phyloP scores from a whole-genome alignment of 2,329 filamentous ascomycete genomes.

The Tolypocladium paradoxum region DNA sequence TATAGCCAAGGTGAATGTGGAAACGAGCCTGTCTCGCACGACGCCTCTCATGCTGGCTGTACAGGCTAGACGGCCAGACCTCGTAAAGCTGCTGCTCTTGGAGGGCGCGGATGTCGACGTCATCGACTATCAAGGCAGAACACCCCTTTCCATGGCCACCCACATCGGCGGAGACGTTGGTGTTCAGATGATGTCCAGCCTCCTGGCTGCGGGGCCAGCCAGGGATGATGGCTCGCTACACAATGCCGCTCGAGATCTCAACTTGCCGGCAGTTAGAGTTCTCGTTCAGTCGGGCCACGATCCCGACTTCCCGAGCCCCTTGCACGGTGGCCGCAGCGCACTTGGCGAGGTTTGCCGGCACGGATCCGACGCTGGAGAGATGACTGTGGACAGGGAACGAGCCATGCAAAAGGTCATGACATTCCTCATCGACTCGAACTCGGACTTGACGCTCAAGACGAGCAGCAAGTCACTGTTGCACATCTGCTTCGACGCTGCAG shows the following conservation, averaged over 20 bases:
- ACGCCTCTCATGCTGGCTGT: constrained; percentile 52
- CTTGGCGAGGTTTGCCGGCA: constrained; percentile 53
- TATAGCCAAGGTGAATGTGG: constrained; percentile 45
- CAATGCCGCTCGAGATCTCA: constrained; percentile 49
- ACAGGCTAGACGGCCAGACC: constrained; percentile 40
- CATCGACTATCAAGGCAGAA: constrained; percentile 44
- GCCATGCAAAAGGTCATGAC: constrained; percentile 46
- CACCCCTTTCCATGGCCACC: constrained; percentile 50
- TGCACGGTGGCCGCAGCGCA: constrained; percentile 52
- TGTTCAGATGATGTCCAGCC: constrained; percentile 40
- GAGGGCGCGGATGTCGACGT: constrained; percentile 50
- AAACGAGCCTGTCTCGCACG: constrained; percentile 37
- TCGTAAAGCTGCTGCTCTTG: constrained; percentile 45
- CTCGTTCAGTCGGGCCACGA: constrained; percentile 51
- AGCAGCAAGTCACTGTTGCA: constrained; percentile 49
- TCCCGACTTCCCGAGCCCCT: constrained; percentile 51
- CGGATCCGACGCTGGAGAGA: constrained; percentile 33
- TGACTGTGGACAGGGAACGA: constrained; percentile 37
- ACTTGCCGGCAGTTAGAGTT: constrained; percentile 43
- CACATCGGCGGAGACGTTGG: constrained; percentile 41
- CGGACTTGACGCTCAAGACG: constrained; percentile 43
- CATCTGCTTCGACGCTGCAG: constrained; percentile 46
- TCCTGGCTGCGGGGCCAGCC: constrained; percentile 45
- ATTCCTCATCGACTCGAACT: constrained; percentile 44
- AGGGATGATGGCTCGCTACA: constrained; percentile 57